Evolutionary conservation across 306 rosid genomes (phyloP).

Genomic region (barrel medic (Medicago truncatula)): DNA sequence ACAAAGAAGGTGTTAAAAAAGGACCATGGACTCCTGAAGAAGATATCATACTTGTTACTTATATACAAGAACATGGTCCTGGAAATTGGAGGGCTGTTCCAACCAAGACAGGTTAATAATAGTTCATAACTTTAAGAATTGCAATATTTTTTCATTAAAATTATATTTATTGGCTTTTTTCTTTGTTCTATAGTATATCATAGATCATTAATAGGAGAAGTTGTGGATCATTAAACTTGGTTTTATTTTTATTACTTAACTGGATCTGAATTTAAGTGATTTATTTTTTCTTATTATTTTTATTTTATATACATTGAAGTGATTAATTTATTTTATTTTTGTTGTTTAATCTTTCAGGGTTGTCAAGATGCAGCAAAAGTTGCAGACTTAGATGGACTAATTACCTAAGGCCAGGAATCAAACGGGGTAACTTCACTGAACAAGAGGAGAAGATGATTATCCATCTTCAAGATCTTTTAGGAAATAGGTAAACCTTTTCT

Average conservation of each 20-base stretch:
- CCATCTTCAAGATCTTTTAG: slow-evolving; percentile 95
- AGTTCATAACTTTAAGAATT: not conserved
- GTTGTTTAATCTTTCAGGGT: slow-evolving; percentile 51
- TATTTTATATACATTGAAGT: not conserved
- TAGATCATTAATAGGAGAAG: not conserved
- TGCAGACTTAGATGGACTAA: slow-evolving; percentile 97
- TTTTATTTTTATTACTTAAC: slow-evolving; percentile 7
- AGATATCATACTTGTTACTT: slow-evolving; percentile 82
- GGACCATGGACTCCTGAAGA: slow-evolving; percentile 99
- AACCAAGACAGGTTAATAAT: slow-evolving; percentile 65
- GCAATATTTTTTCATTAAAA: not conserved
- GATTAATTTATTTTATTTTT: not conserved
- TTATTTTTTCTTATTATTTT: not conserved
- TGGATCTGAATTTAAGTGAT: slow-evolving; percentile 1
- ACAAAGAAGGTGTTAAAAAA: slow-evolving; percentile 92
- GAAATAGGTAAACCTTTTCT: slow-evolving; percentile 65
- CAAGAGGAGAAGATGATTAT: slow-evolving; percentile 96
- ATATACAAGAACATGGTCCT: slow-evolving; percentile 88
- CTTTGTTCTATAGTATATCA: not conserved
- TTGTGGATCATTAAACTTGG: not conserved
- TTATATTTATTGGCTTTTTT: not conserved
- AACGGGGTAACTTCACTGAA: slow-evolving; percentile 85
- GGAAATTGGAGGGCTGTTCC: slow-evolving; percentile 98
- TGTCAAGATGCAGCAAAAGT: slow-evolving; percentile 89
- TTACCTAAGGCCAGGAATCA: slow-evolving; percentile 90